Evolutionary conservation across 2,329 filamentous ascomycete genomes (phyloP), one percentile per base, ranked within the genome.

Genomic region (Geoglossum cookeanum): DNA sequence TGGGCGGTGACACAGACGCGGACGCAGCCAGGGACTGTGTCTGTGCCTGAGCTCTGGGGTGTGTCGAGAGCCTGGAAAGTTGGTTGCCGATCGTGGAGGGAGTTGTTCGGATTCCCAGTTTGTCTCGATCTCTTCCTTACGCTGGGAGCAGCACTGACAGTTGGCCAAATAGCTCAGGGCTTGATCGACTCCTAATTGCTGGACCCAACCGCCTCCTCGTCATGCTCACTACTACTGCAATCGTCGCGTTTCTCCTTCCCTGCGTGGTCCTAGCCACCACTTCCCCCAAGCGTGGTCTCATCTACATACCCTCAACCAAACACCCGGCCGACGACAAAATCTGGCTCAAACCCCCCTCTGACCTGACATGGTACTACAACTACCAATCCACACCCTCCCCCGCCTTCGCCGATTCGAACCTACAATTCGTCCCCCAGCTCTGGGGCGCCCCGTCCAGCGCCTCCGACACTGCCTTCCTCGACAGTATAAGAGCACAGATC

Each of bases 351-450:
- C 56, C 71, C 4, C 74, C 72, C 42, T 78, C 77, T 17, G 77
- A 80, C 47, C 69, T 91, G 57, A 84, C 80, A 2, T 92, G 87
- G 87, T 92, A 92, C 74, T 92, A 91, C 76, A 91, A 90, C 72
- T 92, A 90, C 68, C 69, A 71, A 30, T 65, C 73, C 22, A 65
- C 68, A 3, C 84, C 85, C 1, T 78, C 81, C 0, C 60, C 74
- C 0, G 71, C 71, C 47, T 83, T 76, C 65, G 61, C 68, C 45
- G 64, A 74, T 33, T 63, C 74, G 13, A 68, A 74, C 13, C 79
- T 91, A 62, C 76, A 86, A 67, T 92, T 87, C 68, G 81, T 91
- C 1, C 86, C 87, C 55, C 88, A 89, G 85, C 77, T 89, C 59
- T 91, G 83, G 83, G 84, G 84, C 35, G 72, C 78, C 8, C 70